phyloP scores from a whole-genome alignment of 208 protist species.

The Plasmodiophora brassicae region DNA sequence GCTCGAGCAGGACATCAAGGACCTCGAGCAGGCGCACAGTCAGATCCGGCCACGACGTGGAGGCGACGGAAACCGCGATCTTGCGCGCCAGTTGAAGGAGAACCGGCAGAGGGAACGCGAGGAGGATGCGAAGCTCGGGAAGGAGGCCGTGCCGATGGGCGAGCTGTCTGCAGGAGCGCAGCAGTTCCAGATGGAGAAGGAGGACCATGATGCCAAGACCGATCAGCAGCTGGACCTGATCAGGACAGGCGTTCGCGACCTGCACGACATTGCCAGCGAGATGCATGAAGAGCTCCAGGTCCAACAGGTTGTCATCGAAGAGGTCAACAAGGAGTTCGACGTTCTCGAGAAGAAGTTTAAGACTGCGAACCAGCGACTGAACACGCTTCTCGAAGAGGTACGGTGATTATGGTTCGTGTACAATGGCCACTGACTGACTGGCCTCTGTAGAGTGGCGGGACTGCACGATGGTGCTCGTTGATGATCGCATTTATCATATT shows the following conservation, averaged over 20 bases:
- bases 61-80: conserved; percentile 2
- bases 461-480: not conserved
- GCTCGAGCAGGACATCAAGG: not conserved
- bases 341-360: conserved; percentile 16
- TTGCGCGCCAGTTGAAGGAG: not conserved
- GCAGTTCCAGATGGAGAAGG: not conserved
- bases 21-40: conserved; percentile 15
- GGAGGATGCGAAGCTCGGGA: not conserved
- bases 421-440: not conserved
- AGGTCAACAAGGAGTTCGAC: conserved; percentile 31
- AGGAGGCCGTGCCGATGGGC: not conserved
- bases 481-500: conserved; percentile 16
- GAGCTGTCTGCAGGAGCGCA: not conserved
- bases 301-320: not conserved
- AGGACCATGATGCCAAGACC: not conserved
- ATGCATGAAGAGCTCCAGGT: conserved; percentile 24
- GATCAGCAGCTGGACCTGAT: conserved; percentile 12
- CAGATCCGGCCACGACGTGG: not conserved
- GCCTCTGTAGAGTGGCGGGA: not conserved
- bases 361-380: conserved; percentile 17
- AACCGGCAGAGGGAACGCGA: not conserved
- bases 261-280: not conserved
- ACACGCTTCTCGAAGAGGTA: conserved; percentile 25
- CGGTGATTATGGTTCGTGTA: not conserved
- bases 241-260: conserved; percentile 10